A percentile compares a stretch with the other conserved stretches of the same genome.
These are phyloP conservation scores for Astrothelium subdiscretum DNA, from an alignment of 495 filamentous ascomycete genomes.

Conservation along the genomic window DNA sequence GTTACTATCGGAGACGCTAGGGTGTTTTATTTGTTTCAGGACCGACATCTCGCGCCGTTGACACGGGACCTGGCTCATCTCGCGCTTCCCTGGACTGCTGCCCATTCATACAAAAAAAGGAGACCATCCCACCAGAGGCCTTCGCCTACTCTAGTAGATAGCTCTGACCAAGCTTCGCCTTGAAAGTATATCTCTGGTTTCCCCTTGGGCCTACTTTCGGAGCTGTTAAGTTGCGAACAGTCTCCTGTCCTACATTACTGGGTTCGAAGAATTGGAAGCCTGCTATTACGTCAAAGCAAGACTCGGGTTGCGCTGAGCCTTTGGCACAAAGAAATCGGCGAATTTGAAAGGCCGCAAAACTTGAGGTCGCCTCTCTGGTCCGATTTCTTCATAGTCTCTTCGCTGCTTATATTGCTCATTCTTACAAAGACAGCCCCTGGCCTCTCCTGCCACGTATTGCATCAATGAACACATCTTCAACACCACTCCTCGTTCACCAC, in stretches of 20 bases:
- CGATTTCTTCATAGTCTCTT: background rate
- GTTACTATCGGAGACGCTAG: background rate
- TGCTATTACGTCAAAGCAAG: background rate
- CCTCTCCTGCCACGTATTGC: background rate
- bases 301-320: background rate
- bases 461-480: conserved; percentile 6
- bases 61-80: background rate
- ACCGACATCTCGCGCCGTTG: background rate
- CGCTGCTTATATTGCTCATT: background rate
- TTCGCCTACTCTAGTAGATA: background rate
- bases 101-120: background rate
- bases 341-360: background rate
- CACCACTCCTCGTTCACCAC: conserved; percentile 28
- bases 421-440: conserved; percentile 1
- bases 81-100: background rate
- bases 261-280: background rate
- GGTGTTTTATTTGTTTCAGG: background rate
- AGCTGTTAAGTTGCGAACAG: background rate
- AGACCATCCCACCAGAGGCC: background rate
- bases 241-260: background rate
- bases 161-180: background rate
- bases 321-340: background rate
- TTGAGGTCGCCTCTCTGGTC: background rate
- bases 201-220: background rate
- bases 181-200: background rate